Base-by-base conservation (phyloP, 75 land plant genomes). In the Picea sitchensis region DNA sequence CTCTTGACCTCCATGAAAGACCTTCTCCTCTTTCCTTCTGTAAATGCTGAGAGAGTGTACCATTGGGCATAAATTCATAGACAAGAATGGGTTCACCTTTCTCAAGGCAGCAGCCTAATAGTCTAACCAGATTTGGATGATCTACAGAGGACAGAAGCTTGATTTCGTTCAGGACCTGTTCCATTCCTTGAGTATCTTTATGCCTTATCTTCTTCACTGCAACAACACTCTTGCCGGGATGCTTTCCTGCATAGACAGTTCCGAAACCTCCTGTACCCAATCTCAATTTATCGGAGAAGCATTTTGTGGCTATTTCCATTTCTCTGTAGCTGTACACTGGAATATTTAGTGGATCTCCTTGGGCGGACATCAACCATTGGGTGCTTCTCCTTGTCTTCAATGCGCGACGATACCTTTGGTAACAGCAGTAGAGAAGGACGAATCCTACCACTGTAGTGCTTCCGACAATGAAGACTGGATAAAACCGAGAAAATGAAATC, bases 151-250 rank as follows among this genome's bases (percentile, higher is more conserved):
- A 84, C 44, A 84, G 79, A 13, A 84, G 57, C 32, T 23, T 82
- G 13, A 84, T 74, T 47, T 84, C 84, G 26, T 84, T 84, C 3
- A 65, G 73, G 7, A 77, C 76, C 61, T 76, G 65, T 32, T 65
- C 64, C 5, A 81, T 57, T 13, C 79, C 83, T 32, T 84, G 78
- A 9, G 30, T 73, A 58, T 76, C 77, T 23, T 63, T 65, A 32
- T 75, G 75, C 23, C 77, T 84, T 31, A 81, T 84, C 59, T 84
- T 84, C 83, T 84, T 84, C 73, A 84, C 86, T 3, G 86, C 84
- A 12, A 84, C 83, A 34, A 77, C 8, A 5, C 74, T 79, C 18
- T 65, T 59, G 51, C 82, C 74, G 5, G 63, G 38, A 26, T 81
- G 83, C 51, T 75, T 58, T 26, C 84, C 86, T 47, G 77, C 77